Evolutionary conservation across 73 alveolate genomes (phyloP).

Genomic region (Symbiodinium natans): DNA sequence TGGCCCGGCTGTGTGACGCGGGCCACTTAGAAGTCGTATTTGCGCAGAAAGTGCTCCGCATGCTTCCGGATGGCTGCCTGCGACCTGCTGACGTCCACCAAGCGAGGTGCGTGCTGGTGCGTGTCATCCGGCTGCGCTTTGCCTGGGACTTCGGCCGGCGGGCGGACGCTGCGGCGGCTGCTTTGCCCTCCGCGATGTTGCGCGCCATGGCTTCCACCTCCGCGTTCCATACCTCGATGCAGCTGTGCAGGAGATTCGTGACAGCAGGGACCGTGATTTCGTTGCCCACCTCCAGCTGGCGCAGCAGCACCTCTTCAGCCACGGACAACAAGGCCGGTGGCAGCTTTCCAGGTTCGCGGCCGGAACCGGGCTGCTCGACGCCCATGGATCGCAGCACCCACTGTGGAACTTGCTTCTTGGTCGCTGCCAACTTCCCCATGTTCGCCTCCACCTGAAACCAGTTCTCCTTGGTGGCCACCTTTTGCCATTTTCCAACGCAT

Average conservation of each 20-base stretch:
- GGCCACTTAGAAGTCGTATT: not conserved
- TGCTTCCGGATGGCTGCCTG: not conserved
- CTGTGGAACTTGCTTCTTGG: not conserved
- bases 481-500: not conserved
- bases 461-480: not conserved
- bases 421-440: not conserved
- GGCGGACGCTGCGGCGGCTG: too few species aligned
- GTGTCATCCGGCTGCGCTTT: not conserved
- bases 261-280: not conserved
- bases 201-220: too few species aligned
- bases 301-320: not conserved
- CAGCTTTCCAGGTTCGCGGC: not conserved
- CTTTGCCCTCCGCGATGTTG: too few species aligned
- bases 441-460: not conserved
- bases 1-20: not conserved
- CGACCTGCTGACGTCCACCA: not conserved
- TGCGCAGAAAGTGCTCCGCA: not conserved
- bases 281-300: not conserved
- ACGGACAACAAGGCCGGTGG: not conserved
- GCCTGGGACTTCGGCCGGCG: not conserved
- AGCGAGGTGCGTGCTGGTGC: not conserved
- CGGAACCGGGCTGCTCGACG: not conserved
- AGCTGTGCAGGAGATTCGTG: not conserved
- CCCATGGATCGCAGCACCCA: not conserved
- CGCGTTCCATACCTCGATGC: not conserved